Conservation (phyloP, 192 early-diverging fungal genomes). For the Glomus cerebriforme region DNA sequence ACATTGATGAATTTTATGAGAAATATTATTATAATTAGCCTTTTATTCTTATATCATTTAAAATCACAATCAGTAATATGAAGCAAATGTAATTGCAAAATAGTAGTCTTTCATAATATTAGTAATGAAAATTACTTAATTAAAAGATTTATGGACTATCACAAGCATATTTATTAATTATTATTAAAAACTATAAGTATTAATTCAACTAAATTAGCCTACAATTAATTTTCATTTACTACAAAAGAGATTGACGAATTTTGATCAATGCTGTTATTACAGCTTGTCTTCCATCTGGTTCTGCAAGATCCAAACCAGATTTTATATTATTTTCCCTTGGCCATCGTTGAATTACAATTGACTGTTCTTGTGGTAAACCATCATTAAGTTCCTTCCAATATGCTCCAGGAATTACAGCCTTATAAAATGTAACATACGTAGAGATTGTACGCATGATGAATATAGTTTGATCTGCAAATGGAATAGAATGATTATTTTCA, state of each 20-base stretch:
- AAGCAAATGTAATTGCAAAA: no score
- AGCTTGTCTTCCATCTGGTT: not conserved
- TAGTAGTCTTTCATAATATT: no score
- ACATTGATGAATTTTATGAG: no score
- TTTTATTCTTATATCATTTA: no score
- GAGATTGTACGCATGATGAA: not conserved
- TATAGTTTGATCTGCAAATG: not conserved
- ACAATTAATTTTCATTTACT: no score
- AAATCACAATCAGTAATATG: no score
- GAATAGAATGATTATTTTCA: not conserved
- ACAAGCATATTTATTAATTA: no score
- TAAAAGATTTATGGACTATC: no score
- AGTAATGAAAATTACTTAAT: no score
- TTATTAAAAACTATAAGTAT: no score
- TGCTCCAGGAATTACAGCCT: not conserved
- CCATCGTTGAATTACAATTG: slow-evolving; percentile 14
- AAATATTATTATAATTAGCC: no score
- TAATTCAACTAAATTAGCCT: no score
- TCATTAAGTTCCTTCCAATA: not conserved
- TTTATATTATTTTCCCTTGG: not conserved
- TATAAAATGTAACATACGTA: slow-evolving; percentile 8
- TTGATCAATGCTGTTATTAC: not conserved
- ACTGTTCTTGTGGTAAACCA: not conserved
- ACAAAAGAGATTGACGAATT: not conserved
- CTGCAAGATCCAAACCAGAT: not conserved